Evolutionary conservation across 371 early-diverging fungal genomes (phyloP).

Genomic region (Batkoa obscura): DNA sequence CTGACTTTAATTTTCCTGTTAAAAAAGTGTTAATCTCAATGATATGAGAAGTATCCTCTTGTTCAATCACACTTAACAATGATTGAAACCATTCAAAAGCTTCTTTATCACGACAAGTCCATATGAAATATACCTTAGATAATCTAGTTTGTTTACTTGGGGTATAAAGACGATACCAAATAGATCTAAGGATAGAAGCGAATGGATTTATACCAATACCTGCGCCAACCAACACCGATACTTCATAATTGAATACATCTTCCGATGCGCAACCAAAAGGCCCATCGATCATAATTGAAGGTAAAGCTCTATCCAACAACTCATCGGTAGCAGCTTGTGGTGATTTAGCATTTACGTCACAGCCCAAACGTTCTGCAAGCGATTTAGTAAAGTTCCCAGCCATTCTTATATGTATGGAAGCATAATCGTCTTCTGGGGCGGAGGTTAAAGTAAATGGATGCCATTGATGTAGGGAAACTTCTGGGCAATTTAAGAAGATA

Average conservation of each 20-base stretch:
- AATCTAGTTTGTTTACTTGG: slow-evolving; percentile 16
- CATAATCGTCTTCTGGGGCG: slow-evolving; percentile 62
- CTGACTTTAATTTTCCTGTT: slow-evolving; percentile 28
- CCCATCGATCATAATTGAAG: slow-evolving; percentile 56
- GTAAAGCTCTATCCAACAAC: slow-evolving; percentile 10
- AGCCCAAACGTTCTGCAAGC: slow-evolving; percentile 33
- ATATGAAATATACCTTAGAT: slow-evolving; percentile 36
- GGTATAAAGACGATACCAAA: slow-evolving; percentile 22
- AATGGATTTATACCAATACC: slow-evolving; percentile 69
- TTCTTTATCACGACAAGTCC: slow-evolving; percentile 40
- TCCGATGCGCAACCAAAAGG: slow-evolving; percentile 72
- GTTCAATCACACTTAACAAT: slow-evolving; percentile 33
- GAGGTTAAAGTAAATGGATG: slow-evolving; percentile 76
- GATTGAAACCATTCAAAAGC: slow-evolving; percentile 56
- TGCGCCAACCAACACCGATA: slow-evolving; percentile 50
- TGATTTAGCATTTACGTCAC: slow-evolving; percentile 11
- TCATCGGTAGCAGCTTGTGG: background rate
- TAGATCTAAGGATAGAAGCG: slow-evolving; percentile 41
- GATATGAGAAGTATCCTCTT: slow-evolving; percentile 17
- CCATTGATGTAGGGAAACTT: slow-evolving; percentile 37
- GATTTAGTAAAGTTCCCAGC: slow-evolving; percentile 58
- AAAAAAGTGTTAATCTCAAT: slow-evolving; percentile 43
- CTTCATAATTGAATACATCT: slow-evolving; percentile 63
- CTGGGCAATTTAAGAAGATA: slow-evolving; percentile 42
- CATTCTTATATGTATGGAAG: slow-evolving; percentile 59